Evolutionary conservation across 2,329 filamentous ascomycete species (phyloP), one percentile per base, ranked within the genome.

Genomic region (Parafenestella ontariensis): DNA sequence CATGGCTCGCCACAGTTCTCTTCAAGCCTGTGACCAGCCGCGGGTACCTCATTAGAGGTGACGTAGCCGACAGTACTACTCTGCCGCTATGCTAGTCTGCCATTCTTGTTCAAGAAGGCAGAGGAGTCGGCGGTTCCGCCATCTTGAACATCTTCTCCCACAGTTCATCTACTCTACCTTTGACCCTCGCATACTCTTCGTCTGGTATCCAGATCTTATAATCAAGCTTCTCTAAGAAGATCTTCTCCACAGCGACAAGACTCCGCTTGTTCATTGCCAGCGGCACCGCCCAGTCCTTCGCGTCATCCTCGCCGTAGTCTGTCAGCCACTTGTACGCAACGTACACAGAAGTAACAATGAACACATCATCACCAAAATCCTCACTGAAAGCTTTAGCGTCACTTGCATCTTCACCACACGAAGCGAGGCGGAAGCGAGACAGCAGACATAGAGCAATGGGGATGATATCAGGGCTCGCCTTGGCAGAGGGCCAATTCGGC

Each of bases 381-480:
- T n/a, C n/a, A n/a, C n/a, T n/a, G n/a, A n/a, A n/a, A n/a, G n/a
- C n/a, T n/a, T n/a, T n/a, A n/a, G 17, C 36, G 13, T 23, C 21
- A 1, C 1, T 5, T 15, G 11, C 46, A 21, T 20, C 33, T 49
- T 20, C 24, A 40, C 13, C 9, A 18, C 15, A 11, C 24, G 5
- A 45, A 3, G 17, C 23, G 8, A 29, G 33, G 11, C 42, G 42
- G n/a, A 50, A 31, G n/a, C 42, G 36, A 8, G 31, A 23, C n/a
- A 54, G 18, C 2, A 54, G 28, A 23, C 42, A 42, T 6, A 54
- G 28, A 1, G 37, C 42, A 9, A 46, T 10, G 7, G 47, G 52
- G 20, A 55, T 41, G 8, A 28, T 43, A 37, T 50, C 41, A 2
- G 42, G 29, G 9, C 46, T 50, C 1, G 34, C 31, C 2, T 31